phyloP scores from a whole-genome alignment of 1,284 basidiomycete genomes.

The Chalciporus sp. region DNA sequence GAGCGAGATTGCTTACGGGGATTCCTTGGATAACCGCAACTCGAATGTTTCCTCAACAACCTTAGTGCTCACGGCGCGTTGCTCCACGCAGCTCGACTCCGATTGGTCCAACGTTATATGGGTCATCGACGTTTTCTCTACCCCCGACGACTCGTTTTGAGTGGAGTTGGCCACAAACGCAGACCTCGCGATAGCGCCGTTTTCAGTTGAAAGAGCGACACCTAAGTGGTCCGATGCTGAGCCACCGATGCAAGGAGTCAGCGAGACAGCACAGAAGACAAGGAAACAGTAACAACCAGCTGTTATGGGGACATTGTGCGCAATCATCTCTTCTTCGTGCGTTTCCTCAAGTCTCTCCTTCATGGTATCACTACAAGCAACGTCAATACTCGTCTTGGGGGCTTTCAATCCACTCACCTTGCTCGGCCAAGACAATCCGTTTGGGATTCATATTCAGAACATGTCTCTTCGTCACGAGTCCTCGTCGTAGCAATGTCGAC shows the following conservation, averaged over 20 bases:
- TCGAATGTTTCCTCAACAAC: background rate
- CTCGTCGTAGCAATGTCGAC: background rate
- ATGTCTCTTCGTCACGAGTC: background rate
- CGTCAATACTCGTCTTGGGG: background rate
- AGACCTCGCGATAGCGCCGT: background rate
- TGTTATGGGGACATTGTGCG: background rate
- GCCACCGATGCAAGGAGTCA: background rate
- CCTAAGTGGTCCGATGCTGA: background rate
- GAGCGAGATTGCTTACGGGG: constrained; percentile 10
- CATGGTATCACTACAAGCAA: background rate
- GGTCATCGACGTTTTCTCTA: background rate
- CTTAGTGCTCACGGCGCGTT: background rate
- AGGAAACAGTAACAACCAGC: background rate
- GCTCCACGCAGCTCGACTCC: background rate
- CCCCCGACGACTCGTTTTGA: background rate
- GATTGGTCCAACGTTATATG: background rate
- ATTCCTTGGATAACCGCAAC: background rate
- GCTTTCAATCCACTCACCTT: constrained; percentile 1
- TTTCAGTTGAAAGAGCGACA: background rate
- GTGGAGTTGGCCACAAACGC: background rate
- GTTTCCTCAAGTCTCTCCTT: background rate
- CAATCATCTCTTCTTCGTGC: background rate
- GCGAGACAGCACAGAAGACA: background rate
- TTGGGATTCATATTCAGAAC: background rate
- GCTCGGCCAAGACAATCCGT: background rate